Conservation (phyloP, 768 basidiomycete genomes). For the Mycena amicta region DNA sequence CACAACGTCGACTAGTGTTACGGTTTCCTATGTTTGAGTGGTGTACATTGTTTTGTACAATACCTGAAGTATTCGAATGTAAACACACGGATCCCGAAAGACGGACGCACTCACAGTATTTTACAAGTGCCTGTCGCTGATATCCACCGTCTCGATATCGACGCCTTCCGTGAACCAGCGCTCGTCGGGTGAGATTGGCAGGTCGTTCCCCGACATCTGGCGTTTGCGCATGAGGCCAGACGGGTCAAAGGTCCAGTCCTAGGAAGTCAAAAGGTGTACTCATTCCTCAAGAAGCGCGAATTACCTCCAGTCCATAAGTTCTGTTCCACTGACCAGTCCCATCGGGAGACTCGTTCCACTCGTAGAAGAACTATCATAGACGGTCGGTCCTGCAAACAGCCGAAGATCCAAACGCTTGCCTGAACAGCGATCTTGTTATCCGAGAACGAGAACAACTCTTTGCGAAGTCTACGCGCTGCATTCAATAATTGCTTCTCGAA, state of each 20-base stretch:
- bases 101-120: neutral
- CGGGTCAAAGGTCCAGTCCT: constrained; percentile 59
- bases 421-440: constrained; percentile 59
- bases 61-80: too few relatives aligned
- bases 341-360: constrained; percentile 51
- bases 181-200: constrained; percentile 46
- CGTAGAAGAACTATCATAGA: constrained; percentile 36
- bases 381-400: neutral
- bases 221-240: constrained; percentile 57
- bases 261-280: neutral
- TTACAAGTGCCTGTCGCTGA: constrained; percentile 38
- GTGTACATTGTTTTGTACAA: neutral
- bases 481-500: neutral
- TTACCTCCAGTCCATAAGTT: constrained; percentile 48
- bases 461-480: constrained; percentile 35
- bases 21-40: neutral
- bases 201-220: constrained; percentile 53
- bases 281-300: neutral
- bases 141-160: constrained; percentile 39
- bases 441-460: constrained; percentile 56
- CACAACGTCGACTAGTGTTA: neutral
- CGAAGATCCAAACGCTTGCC: constrained; percentile 29
- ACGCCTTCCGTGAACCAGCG: constrained; percentile 56
- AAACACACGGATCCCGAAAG: neutral
- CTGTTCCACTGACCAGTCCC: constrained; percentile 44